A percentile compares a stretch with the other conserved stretches of the same genome.
Conservation (phyloP, 805 yeast genomes). For the Candida peoriensis region DNA sequence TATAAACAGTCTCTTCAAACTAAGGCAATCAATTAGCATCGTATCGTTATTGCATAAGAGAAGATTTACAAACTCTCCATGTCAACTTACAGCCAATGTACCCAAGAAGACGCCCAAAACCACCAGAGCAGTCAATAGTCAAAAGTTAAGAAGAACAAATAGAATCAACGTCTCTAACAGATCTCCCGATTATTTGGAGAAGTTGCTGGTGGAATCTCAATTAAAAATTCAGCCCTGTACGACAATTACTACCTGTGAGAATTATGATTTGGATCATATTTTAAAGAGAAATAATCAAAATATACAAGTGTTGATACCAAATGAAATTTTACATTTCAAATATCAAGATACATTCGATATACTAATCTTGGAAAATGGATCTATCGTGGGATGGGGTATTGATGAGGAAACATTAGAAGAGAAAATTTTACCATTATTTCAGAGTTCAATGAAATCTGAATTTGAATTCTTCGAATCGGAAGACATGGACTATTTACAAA, state of each 20-base stretch:
- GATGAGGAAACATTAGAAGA: constrained; percentile 46
- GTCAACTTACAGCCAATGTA: too few relatives aligned
- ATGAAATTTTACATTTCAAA: constrained; percentile 59
- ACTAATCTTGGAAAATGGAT: constrained; percentile 69
- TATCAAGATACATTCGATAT: constrained; percentile 45
- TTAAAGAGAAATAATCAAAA: constrained; percentile 26
- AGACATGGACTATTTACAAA: constrained; percentile 68
- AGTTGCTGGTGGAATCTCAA: too few relatives aligned
- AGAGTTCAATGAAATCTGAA: constrained; percentile 41
- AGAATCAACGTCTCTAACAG: constrained; percentile 1
- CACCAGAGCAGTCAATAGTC: constrained; percentile 9
- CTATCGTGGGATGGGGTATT: constrained; percentile 81
- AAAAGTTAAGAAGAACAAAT: constrained; percentile 14
- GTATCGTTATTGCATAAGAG: too few relatives aligned
- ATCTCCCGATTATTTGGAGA: too few relatives aligned
- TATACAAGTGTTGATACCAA: constrained; percentile 46
- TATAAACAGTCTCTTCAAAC: too few relatives aligned
- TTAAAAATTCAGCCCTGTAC: constrained; percentile 45
- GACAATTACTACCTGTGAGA: constrained; percentile 68
- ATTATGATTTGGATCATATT: constrained; percentile 50
- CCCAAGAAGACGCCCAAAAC: constrained; percentile 9
- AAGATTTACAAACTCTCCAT: too few relatives aligned
- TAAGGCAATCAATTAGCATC: too few relatives aligned
- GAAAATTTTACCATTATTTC: constrained; percentile 48
- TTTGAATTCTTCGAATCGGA: constrained; percentile 62